phyloP scores from a whole-genome alignment of 345 rosid genomes.

The Gossypium bickii region DNA sequence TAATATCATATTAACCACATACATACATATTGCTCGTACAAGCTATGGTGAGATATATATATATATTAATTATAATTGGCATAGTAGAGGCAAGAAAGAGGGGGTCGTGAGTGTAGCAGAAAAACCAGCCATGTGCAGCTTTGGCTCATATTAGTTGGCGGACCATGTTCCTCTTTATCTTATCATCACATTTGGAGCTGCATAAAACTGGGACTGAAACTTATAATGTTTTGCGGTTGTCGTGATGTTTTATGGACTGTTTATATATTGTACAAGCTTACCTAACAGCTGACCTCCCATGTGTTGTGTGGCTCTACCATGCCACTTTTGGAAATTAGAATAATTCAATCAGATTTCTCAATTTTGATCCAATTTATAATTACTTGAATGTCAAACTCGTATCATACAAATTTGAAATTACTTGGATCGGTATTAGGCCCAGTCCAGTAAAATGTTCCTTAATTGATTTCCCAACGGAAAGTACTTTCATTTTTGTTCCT shows the following conservation, averaged over 20 bases:
- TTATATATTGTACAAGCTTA: not conserved
- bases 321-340: not conserved
- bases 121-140: not conserved
- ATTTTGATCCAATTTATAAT: no score
- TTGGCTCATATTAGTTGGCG: slow-evolving; percentile 11
- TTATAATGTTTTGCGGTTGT: slow-evolving; percentile 1
- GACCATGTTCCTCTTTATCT: not conserved
- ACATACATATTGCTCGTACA: no score
- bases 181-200: not conserved
- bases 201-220: not conserved
- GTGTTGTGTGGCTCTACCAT: not conserved
- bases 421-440: no score
- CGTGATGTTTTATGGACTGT: slow-evolving; percentile 6
- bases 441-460: slow-evolving; percentile 23
- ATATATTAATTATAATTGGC: not conserved
- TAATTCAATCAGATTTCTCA: not conserved
- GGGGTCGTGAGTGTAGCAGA: not conserved
- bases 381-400: no score
- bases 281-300: not conserved
- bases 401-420: no score
- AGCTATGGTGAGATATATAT: no score
- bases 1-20: not conserved
- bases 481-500: slow-evolving; percentile 23
- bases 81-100: not conserved
- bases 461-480: slow-evolving; percentile 38